Evolutionary conservation across 495 filamentous ascomycete genomes (phyloP), one percentile per base, ranked within the genome.

Genomic region (Hyaloscypha variabilis): DNA sequence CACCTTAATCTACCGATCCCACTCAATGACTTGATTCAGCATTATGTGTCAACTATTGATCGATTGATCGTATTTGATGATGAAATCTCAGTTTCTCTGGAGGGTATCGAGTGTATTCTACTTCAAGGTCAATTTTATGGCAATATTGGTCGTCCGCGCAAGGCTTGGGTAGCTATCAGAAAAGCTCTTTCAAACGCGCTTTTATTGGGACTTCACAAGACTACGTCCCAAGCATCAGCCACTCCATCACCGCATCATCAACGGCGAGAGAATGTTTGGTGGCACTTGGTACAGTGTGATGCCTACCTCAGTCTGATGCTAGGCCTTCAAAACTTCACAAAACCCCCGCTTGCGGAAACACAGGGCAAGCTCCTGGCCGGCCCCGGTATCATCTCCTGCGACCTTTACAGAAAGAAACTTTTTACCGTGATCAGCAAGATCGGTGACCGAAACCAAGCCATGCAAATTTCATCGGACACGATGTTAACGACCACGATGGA

Each of bases 21-120:
- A 2, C 11, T 31, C 25, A 30, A 30, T 13, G 46, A 30, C 29
- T 31, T 62, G 8, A 31, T n/a, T 17, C 46, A 53, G 39, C 36
- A 51, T 1, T 62, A 49, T 52, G 59, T 62, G n/a, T 62, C 59
- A 8, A 29, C 19, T 54, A 19, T 62, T 36, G 60, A 62, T 31
- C 46, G 46, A 29, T 54, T 53, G 6, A 30, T 62, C 23, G 13
- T 52, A 6, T 62, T 3, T 21, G 60, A 62, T 19, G 60, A 62
- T 30, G 60, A 62, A 5, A 10, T 62, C 49, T 30, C 28, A 19
- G 11, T 34, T 2, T 62, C 60, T 3, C 26, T 62, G 26, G 60
- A 62, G n/a, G 60, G 46, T 5, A 53, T 62, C 3, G 60, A 62
- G 24, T 29, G 8, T 31, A 53, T 62, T 53, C 11, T 62, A 30